A percentile compares a stretch with the other conserved stretches of the same genome.
Conservation (phyloP, 768 basidiomycete species). For the Flagelloscypha sp. region DNA sequence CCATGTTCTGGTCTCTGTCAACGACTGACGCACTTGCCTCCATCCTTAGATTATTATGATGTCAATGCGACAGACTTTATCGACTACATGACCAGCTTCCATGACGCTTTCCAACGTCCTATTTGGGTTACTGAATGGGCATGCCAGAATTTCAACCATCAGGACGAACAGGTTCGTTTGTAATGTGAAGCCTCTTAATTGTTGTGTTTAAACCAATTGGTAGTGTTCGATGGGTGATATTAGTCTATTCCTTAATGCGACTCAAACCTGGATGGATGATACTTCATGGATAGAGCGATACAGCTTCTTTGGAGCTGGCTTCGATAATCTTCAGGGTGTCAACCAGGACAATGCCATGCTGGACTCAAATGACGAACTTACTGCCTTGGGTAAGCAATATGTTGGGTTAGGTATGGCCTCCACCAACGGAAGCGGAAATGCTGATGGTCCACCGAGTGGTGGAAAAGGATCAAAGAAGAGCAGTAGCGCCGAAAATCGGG, state of each 20-base stretch:
- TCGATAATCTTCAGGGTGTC: conserved; percentile 37
- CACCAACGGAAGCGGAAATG: no score
- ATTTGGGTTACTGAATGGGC: conserved; percentile 60
- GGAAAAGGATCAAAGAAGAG: no score
- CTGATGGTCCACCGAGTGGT: no score
- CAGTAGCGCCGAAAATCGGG: no score
- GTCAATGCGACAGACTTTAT: conserved; percentile 45
- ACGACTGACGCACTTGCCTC: neutral
- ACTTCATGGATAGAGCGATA: conserved; percentile 49
- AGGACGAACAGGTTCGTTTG: conserved; percentile 29
- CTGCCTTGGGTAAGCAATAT: conserved; percentile 40
- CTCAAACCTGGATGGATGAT: conserved; percentile 46
- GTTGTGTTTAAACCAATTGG: no score
- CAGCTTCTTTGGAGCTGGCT: conserved; percentile 54
- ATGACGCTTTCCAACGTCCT: conserved; percentile 41
- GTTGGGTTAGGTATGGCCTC: no score
- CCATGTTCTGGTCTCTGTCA: neutral
- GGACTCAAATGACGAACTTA: conserved; percentile 34
- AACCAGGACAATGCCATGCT: conserved; percentile 42
- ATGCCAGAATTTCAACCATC: conserved; percentile 38
- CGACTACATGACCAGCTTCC: conserved; percentile 40
- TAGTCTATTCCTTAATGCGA: conserved; percentile 38
- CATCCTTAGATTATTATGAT: conserved; percentile 46
- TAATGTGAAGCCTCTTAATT: no score
- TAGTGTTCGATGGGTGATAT: conserved; percentile 40